Conservation (phyloP, 2,329 filamentous ascomycete genomes). For the Ceratocystis diversiconidia region DNA sequence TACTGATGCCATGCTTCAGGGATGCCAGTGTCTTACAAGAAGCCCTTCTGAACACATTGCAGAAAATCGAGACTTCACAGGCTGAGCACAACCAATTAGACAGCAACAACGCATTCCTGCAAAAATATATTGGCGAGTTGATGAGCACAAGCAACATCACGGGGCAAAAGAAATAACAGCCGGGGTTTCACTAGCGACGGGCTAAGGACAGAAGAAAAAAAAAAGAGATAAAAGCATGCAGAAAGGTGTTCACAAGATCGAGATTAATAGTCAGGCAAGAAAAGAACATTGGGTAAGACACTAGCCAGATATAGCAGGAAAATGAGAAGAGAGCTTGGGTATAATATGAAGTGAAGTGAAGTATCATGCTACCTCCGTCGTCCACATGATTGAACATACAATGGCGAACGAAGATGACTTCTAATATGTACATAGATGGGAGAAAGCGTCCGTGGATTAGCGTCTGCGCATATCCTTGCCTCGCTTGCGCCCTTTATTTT, state of each 20-base stretch:
- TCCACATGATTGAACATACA: neutral
- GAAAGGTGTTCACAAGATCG: neutral
- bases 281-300: neutral
- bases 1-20: constrained; percentile 32
- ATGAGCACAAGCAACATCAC: constrained; percentile 75
- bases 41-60: constrained; percentile 75
- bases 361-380: neutral
- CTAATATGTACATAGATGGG: neutral
- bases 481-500: constrained; percentile 39
- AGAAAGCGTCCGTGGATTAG: constrained; percentile 20
- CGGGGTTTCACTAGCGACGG: neutral
- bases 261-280: neutral
- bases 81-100: constrained; percentile 94
- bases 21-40: constrained; percentile 82
- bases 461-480: constrained; percentile 44
- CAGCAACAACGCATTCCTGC: constrained; percentile 89
- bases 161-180: constrained; percentile 40
- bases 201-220: too few relatives aligned
- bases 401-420: neutral
- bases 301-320: neutral
- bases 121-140: constrained; percentile 94
- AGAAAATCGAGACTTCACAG: constrained; percentile 86
- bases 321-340: neutral
- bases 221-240: neutral
- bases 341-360: neutral